A percentile compares a stretch with the other conserved stretches of the same genome.
These are phyloP conservation scores for Penicillium frequentans DNA, from an alignment of 2,329 filamentous ascomycete genomes.

Conservation along the genomic window DNA sequence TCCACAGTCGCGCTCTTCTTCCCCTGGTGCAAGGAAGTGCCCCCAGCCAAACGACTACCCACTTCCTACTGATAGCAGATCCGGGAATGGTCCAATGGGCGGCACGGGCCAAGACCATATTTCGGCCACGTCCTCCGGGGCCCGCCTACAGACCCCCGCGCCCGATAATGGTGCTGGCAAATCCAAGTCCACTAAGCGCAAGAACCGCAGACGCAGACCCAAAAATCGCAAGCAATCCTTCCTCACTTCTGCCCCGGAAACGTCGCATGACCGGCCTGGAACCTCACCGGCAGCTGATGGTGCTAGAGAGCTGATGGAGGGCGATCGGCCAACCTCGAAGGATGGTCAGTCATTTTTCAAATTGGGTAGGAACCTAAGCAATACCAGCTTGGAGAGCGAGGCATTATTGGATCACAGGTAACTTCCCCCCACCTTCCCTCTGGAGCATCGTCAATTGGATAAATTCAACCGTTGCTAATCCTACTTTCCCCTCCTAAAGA, in stretches of 20 bases:
- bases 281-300: slow-evolving; percentile 47
- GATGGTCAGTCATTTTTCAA: slow-evolving; percentile 54
- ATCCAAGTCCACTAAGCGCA: slow-evolving; percentile 38
- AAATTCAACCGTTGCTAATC: slow-evolving; percentile 4
- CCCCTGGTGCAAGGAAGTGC: slow-evolving; percentile 13
- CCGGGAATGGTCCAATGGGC: slow-evolving; percentile 22
- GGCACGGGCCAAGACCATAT: slow-evolving; percentile 9
- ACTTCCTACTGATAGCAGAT: slow-evolving; percentile 18
- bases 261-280: slow-evolving; percentile 51
- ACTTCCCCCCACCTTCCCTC: slow-evolving; percentile 8
- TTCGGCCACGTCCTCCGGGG: slow-evolving; percentile 18
- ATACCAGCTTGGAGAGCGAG: slow-evolving; percentile 86
- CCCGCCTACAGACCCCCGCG: slow-evolving; percentile 22
- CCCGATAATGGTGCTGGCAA: slow-evolving; percentile 20
- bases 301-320: slow-evolving; percentile 30
- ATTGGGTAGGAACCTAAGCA: slow-evolving; percentile 65
- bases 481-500: slow-evolving; percentile 35
- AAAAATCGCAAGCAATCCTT: slow-evolving; percentile 81
- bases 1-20: slow-evolving; percentile 9
- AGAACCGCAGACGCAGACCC: slow-evolving; percentile 76
- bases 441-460: neutral
- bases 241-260: slow-evolving; percentile 57
- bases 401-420: slow-evolving; percentile 83
- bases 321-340: slow-evolving; percentile 25
- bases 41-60: slow-evolving; percentile 19